Evolutionary conservation across 352 stramenopile species (phyloP), one percentile per base, ranked within the genome.

Genomic region (Phytophthora cryptogea): DNA sequence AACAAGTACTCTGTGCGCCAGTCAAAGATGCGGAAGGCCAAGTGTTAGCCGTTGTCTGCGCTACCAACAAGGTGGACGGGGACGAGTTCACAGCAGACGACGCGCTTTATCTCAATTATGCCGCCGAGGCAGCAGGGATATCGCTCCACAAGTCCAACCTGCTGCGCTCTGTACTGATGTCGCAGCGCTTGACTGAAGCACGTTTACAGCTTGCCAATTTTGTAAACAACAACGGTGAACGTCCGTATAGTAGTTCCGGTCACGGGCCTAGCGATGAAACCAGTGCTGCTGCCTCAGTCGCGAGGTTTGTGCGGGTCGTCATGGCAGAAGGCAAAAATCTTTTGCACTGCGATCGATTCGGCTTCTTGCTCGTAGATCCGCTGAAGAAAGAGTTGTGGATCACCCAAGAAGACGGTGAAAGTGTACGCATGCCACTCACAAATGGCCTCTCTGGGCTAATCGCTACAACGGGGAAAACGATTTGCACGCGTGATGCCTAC

Each of bases 341-440:
- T 17, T 72, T 86, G 59, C 68, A 67, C 33, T 86, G 79, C 41
- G 76, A 89, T 41, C 74, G 79, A 16, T 89, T 89, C 35, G 76
- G 79, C 0, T 84, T 89, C 28, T 59, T 89, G 28, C 58, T 89
- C 0, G 76, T 89, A 8, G 76, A 89, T 20, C 74, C 83, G 26
- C 51, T 89, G 35, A 89, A 89, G 46, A 86, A 89, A 33, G 76
- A 89, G 53, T 61, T 89, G 3, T 89, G 79, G 79, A 86, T 89
- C 59, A 83, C 74, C 31, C 74, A 82, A 46, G 70, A 81, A 39
- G 69, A 81, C 33, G 79, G 74, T 16, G 60, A 80, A 35, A 85
- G 73, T 10, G 59, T 89, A 14, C 70, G 79, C 6, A 83, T 85
- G 70, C 74, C 79, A 1, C 78, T 89, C 16, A 83, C 76, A 27